phyloP scores from a whole-genome alignment of 768 basidiomycete genomes.

The Lanmaoa rubissima region DNA sequence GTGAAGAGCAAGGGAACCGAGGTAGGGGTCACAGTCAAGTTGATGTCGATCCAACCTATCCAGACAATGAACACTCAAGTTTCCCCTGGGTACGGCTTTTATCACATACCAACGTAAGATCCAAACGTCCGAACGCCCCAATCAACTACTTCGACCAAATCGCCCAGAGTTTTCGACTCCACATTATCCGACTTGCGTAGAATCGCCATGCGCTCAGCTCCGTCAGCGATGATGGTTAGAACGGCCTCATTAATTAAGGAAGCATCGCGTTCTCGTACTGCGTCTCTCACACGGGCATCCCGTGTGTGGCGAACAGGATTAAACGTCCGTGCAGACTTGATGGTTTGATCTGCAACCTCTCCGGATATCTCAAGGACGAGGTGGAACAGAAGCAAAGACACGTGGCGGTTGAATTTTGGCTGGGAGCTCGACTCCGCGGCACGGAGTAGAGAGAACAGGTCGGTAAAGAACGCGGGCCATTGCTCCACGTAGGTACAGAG shows the following conservation, averaged over 20 bases:
- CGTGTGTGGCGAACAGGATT: constrained; percentile 68
- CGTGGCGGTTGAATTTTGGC: constrained; percentile 73
- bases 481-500: constrained; percentile 82
- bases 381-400: constrained; percentile 87
- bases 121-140: constrained; percentile 91
- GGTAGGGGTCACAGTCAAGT: constrained; percentile 87
- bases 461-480: constrained; percentile 83
- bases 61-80: not conserved
- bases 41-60: constrained; percentile 96
- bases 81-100: not conserved
- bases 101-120: constrained; percentile 85
- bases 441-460: constrained; percentile 72
- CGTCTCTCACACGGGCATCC: constrained; percentile 84
- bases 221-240: constrained; percentile 75
- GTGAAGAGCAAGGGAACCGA: constrained; percentile 84
- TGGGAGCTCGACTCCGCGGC: constrained; percentile 54
- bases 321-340: constrained; percentile 82
- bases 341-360: constrained; percentile 94
- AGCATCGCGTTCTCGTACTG: constrained; percentile 88
- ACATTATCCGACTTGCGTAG: constrained; percentile 45
- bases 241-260: constrained; percentile 83
- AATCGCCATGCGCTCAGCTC: constrained; percentile 53
- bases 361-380: constrained; percentile 92
- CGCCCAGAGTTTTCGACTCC: constrained; percentile 53
- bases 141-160: constrained; percentile 77